Percentiles rank a stretch among this genome's conserved stretches.
Conservation (phyloP, 768 basidiomycete genomes). For the Clathrus columnatus region DNA sequence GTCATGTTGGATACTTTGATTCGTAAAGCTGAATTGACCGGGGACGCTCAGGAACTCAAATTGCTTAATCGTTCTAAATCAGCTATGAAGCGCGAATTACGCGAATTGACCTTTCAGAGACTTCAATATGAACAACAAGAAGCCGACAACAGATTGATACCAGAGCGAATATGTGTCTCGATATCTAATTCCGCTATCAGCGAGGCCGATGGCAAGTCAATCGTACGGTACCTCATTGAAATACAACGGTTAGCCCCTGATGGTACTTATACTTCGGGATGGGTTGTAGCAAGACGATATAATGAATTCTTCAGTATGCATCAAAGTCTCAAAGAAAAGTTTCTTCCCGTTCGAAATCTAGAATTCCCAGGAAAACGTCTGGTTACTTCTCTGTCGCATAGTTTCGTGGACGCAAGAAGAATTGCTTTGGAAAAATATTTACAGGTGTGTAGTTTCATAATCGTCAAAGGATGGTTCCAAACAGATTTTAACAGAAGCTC, state of each 20-base stretch:
- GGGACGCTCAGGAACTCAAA: conserved; percentile 77
- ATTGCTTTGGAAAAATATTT: conserved; percentile 80
- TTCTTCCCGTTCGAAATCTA: conserved; percentile 52
- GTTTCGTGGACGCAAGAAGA: conserved; percentile 76
- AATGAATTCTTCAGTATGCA: conserved; percentile 93
- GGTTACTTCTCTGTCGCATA: conserved; percentile 78
- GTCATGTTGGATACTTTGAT: conserved; percentile 79
- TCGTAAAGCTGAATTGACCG: conserved; percentile 91
- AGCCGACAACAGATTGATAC: conserved; percentile 76
- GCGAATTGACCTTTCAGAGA: conserved; percentile 83
- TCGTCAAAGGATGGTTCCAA: not conserved
- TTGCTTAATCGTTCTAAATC: conserved; percentile 77
- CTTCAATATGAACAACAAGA: conserved; percentile 92
- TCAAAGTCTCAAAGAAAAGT: conserved; percentile 72
- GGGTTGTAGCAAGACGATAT: conserved; percentile 90
- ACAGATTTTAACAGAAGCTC: conserved; percentile 41
- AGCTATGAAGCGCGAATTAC: conserved; percentile 71
- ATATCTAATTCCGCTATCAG: conserved; percentile 78
- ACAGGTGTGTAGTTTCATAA: conserved; percentile 47
- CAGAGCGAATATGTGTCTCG: conserved; percentile 74
- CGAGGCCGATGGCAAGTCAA: conserved; percentile 81
- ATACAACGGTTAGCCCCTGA: conserved; percentile 81
- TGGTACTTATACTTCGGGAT: conserved; percentile 73
- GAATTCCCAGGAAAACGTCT: conserved; percentile 94
- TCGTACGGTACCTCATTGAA: conserved; percentile 87